A percentile compares a stretch with the other conserved stretches of the same genome.
These are phyloP conservation scores for Platanthera zijinensis DNA, from an alignment of 106 monocot genomes.

Conservation along the genomic window DNA sequence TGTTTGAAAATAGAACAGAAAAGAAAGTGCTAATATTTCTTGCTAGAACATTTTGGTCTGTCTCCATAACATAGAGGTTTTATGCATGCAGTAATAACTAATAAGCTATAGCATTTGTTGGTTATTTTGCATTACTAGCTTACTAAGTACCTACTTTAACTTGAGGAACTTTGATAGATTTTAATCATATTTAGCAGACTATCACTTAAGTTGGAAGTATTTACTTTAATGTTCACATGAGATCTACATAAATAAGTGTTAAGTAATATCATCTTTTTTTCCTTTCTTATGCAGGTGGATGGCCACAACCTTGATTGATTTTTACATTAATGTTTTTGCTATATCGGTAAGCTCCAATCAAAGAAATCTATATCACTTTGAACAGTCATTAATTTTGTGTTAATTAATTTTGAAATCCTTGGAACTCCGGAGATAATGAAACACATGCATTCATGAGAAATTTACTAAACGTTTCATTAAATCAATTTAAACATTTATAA, in stretches of 20 bases:
- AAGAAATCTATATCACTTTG: neutral
- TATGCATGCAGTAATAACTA: neutral
- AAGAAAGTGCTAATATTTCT: neutral
- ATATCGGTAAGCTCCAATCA: constrained; percentile 43
- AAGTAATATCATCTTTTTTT: neutral
- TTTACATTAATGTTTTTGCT: constrained; percentile 61
- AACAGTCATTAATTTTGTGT: neutral
- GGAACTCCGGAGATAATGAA: neutral
- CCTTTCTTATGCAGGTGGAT: constrained; percentile 52
- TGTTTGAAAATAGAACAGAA: neutral
- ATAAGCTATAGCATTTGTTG: neutral
- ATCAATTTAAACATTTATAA: neutral
- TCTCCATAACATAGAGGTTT: neutral
- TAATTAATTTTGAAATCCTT: neutral
- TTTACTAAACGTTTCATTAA: too few relatives aligned
- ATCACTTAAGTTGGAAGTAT: neutral
- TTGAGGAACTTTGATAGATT: neutral
- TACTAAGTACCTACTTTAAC: neutral
- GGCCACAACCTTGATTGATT: constrained; percentile 64
- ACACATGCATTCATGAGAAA: neutral
- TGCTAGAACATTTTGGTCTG: neutral
- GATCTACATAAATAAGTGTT: neutral
- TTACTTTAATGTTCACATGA: neutral
- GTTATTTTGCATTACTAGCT: neutral
- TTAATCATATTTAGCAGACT: neutral